Conservation (phyloP, 139 green algal species). For the Ettlia oleoabundans region DNA sequence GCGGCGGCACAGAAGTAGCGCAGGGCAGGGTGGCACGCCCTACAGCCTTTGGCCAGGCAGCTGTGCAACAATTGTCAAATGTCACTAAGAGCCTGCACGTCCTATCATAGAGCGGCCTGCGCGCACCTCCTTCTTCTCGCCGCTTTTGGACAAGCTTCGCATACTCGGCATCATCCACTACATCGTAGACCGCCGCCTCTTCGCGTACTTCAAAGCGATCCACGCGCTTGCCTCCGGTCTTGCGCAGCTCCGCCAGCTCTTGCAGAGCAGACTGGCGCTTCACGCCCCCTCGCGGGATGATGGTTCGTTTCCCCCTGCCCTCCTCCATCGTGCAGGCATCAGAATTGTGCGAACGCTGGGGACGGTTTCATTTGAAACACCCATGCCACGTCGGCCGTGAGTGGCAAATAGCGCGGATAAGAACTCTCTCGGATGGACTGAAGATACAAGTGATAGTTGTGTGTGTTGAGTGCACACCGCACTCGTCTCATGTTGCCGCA, state of each 20-base stretch:
- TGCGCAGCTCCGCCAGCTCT: constrained; percentile 51
- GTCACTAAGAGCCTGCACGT: too few species aligned
- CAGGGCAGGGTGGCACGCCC: too few species aligned
- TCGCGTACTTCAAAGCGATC: constrained; percentile 76
- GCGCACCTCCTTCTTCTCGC: constrained; percentile 75
- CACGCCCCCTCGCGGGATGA: background rate
- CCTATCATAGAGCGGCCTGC: too few species aligned
- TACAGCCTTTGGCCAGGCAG: too few species aligned
- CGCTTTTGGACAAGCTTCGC: constrained; percentile 83
- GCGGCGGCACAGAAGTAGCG: background rate
- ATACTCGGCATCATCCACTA: constrained; percentile 92
- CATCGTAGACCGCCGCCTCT: constrained; percentile 90
- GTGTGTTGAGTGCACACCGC: too few species aligned
- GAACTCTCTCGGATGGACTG: too few species aligned
- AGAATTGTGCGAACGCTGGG: background rate
- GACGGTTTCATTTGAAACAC: too few species aligned
- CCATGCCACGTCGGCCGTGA: too few species aligned
- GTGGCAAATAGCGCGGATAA: too few species aligned
- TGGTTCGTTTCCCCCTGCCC: background rate
- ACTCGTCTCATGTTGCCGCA: too few species aligned
- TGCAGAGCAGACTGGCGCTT: constrained; percentile 49
- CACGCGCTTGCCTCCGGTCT: constrained; percentile 59
- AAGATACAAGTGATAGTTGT: too few species aligned
- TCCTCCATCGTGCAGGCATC: background rate
- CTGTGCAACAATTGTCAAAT: too few species aligned